Evolutionary conservation across 2,329 filamentous ascomycete species (phyloP).

Genomic region (Fusarium annulatum): DNA sequence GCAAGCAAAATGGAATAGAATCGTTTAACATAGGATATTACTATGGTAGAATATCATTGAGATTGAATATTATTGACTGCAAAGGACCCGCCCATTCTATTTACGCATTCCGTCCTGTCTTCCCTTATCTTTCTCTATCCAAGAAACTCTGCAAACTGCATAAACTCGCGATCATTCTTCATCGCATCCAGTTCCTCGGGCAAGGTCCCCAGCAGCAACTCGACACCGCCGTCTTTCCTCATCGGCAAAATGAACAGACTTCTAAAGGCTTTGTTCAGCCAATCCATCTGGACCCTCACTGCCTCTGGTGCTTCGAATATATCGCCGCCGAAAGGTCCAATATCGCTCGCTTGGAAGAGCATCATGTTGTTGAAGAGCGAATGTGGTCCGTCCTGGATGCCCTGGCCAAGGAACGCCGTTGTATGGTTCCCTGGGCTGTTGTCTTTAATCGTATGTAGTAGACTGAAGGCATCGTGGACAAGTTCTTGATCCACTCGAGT

Average conservation of each 20-base stretch:
- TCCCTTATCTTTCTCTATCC: not conserved
- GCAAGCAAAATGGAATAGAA: not conserved
- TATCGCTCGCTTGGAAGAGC: not conserved
- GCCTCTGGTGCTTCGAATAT: not conserved
- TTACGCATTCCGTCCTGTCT: not conserved
- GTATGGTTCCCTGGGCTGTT: not conserved
- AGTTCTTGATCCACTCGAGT: not conserved
- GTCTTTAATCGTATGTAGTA: not conserved
- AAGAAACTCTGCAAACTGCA: not conserved
- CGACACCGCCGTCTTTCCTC: not conserved
- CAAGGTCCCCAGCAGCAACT: not conserved
- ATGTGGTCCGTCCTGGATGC: not conserved
- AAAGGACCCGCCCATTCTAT: not conserved
- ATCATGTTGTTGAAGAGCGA: not conserved
- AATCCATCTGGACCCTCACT: not conserved
- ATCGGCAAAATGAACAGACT: not conserved
- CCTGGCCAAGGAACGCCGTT: not conserved
- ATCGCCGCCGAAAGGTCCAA: not conserved
- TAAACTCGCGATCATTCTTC: not conserved
- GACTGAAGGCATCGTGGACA: not conserved
- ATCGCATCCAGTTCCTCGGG: not conserved
- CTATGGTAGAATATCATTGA: too few species aligned
- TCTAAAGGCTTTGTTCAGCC: not conserved
- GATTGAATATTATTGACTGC: fast-evolving
- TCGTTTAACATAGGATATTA: not conserved